phyloP scores from a whole-genome alignment of 2,329 filamentous ascomycete species.

The Aspergillus persii region DNA sequence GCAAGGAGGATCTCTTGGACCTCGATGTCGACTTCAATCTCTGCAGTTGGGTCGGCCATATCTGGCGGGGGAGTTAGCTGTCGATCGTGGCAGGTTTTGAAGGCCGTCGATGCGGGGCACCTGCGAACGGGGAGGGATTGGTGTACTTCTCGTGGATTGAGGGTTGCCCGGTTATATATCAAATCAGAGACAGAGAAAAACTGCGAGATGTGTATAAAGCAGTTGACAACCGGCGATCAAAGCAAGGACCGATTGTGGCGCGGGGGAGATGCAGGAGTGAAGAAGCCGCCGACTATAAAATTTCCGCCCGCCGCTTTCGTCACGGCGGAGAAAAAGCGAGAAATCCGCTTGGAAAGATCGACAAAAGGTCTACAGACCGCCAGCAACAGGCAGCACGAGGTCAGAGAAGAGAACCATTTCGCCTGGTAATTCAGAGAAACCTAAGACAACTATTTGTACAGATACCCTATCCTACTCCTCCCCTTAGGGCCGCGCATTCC shows the following conservation, averaged over 20 bases:
- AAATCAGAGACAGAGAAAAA: not conserved
- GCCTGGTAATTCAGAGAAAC: slow-evolving; percentile 27
- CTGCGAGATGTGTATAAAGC: not conserved
- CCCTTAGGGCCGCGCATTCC: slow-evolving; percentile 11
- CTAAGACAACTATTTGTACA: slow-evolving; percentile 40
- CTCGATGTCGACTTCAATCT: slow-evolving; percentile 38
- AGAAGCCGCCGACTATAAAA: slow-evolving; percentile 25
- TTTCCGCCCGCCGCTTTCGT: slow-evolving; percentile 31
- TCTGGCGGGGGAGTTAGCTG: not conserved
- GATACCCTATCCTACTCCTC: slow-evolving; percentile 21
- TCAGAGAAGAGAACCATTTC: slow-evolving; percentile 36
- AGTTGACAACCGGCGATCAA: not conserved
- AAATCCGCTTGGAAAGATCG: not conserved
- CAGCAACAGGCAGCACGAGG: not conserved
- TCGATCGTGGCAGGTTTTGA: not conserved
- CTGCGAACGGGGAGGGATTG: not conserved
- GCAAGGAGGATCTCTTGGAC: slow-evolving; percentile 64
- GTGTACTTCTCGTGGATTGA: not conserved
- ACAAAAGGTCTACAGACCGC: not conserved
- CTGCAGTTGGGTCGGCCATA: slow-evolving; percentile 25
- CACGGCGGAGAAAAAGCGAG: slow-evolving; percentile 16
- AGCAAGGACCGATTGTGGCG: not conserved
- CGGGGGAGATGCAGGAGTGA: slow-evolving; percentile 2
- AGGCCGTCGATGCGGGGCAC: not conserved
- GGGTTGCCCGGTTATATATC: not conserved